Evolutionary conservation across 2,329 filamentous ascomycete species (phyloP), one percentile per base, ranked within the genome.

Genomic region (Xylariaceae sp.): DNA sequence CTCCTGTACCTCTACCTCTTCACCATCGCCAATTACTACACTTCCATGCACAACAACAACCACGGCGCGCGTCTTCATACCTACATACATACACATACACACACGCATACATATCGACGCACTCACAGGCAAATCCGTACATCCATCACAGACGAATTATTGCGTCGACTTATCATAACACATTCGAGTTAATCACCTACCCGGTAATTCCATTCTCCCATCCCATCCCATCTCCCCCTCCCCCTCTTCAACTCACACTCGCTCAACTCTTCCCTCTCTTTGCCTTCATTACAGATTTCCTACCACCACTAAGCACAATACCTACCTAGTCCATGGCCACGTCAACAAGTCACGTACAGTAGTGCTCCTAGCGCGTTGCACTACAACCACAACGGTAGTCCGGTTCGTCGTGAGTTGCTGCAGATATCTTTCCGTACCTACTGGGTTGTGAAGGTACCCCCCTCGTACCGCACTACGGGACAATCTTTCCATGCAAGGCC

Each of bases 291-390:
- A 42, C 51, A 45, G 17, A 7, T 50, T 53, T 35, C 56, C 45
- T 54, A 47, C 57, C 57, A 49, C 23, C 10, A n/a, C 47, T 53
- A 51, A 49, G 48, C 47, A 35, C 48, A 45, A 23, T 45, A 17
- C 53, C 51, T 37, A 49, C 37, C 30, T 50, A 49, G 56, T n/a
- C 51, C 44, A 18, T 44, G 55, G 58, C 61, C 58, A 62, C 61
- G 61, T 62, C 61, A 53, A 60, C 57, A 47, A 30, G 54, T 56
- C 58, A 60, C 58, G 48, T 53, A 60, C 58, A 60, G 53, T 35
- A 50, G 42, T 45, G 42, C 42, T 45, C 42, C 42, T 45, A 45
- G 42, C 42, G 42, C 13, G 42, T 30, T 6, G 42, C 42, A 15
- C 42, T 45, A 45, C 37, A 42, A 30, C 37, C 37, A 42, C 37